Conservation (phyloP, 495 filamentous ascomycete genomes). For the Cercophora scortea region DNA sequence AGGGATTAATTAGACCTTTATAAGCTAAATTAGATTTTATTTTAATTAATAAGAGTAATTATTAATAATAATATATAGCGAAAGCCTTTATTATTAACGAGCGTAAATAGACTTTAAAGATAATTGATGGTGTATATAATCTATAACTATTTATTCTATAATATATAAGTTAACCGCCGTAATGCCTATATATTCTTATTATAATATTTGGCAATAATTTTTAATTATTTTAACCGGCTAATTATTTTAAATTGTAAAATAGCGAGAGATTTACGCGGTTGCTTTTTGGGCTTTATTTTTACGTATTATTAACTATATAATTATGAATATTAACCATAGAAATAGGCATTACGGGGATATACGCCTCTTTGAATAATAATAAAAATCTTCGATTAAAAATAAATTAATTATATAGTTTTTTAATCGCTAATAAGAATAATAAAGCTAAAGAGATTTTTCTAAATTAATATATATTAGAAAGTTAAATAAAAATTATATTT, state of each 20-base stretch:
- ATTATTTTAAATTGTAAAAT: background rate
- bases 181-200: background rate
- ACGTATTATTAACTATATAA: background rate
- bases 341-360: too few relatives aligned
- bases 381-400: background rate
- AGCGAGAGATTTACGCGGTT: background rate
- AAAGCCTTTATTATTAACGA: too few relatives aligned
- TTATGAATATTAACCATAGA: too few relatives aligned
- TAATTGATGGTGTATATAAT: too few relatives aligned
- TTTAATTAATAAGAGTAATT: too few relatives aligned
- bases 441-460: background rate
- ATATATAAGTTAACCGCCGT: too few relatives aligned
- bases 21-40: too few relatives aligned
- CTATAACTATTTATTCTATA: background rate
- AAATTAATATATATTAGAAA: background rate
- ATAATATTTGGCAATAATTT: background rate
- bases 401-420: background rate
- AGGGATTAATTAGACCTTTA: too few relatives aligned
- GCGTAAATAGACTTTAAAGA: too few relatives aligned
- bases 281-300: background rate
- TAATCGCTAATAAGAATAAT: background rate
- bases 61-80: too few relatives aligned
- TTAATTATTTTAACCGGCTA: background rate
- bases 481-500: background rate
- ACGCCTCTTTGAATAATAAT: background rate